A percentile compares a stretch with the other conserved stretches of the same genome.
phyloP scores from a whole-genome alignment of 2,329 filamentous ascomycete species.

The Macrophomina tecta region DNA sequence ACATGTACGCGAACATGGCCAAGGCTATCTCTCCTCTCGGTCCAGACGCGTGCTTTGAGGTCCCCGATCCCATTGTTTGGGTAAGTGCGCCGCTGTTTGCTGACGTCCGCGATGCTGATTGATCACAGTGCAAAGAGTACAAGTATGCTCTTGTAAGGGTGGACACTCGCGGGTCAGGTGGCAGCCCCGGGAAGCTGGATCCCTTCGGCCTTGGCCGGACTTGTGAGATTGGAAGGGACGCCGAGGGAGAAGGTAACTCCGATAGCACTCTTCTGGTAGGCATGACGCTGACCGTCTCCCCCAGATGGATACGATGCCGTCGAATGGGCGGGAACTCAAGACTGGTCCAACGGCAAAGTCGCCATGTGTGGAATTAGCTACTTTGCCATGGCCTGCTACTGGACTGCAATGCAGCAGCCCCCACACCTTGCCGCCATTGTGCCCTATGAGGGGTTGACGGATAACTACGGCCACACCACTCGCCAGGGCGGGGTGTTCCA shows the following conservation, averaged over 20 bases:
- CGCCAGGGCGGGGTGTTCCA: not conserved
- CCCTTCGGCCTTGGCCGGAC: not conserved
- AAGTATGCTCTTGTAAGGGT: not conserved
- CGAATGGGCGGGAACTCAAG: not conserved
- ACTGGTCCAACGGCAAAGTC: not conserved
- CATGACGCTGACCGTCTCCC: not conserved
- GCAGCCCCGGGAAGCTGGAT: not conserved
- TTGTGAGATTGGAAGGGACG: not conserved
- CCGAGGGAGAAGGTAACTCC: not conserved
- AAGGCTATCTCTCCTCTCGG: not conserved
- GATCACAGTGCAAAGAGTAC: not conserved
- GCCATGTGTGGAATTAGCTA: not conserved
- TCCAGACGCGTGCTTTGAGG: not conserved
- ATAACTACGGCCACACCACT: not conserved
- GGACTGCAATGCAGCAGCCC: not conserved
- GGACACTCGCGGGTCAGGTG: not conserved
- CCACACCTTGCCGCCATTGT: not conserved
- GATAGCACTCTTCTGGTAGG: not conserved
- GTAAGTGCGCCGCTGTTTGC: not conserved
- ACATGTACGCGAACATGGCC: not conserved
- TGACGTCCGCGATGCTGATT: not conserved
- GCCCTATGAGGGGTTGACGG: not conserved
- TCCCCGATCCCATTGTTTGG: not conserved
- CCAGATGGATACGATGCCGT: not conserved
- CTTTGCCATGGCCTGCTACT: not conserved